Evolutionary conservation across 2,329 filamentous ascomycete species (phyloP), one percentile per base, ranked within the genome.

Genomic region (Fusarium oligoseptatum): DNA sequence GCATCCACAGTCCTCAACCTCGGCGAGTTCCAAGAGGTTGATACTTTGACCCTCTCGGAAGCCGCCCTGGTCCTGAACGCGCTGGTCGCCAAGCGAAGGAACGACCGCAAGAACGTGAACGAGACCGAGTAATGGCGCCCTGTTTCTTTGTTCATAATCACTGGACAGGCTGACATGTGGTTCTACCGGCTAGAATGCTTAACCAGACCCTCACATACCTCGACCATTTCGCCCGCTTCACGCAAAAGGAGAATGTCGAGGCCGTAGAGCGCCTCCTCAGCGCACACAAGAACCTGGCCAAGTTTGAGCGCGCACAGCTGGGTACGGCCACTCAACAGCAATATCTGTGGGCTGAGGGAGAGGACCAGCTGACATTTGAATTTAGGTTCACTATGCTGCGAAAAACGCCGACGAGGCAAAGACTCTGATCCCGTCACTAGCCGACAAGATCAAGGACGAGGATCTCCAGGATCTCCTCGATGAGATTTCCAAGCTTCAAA

Each of bases 141-240:
- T 11, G 34, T 17, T n/a, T 43, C 15, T 22, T 12, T 50, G 3
- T 8, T 48, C 4, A 48, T 14, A 15, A 48, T 22, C 20, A 48
- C 6, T n/a, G 34, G 29, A 41, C 8, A 27, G 27, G 45, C 27
- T 27, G 27, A 17, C 48, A 48, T 66, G 56, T 68, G 14, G 22
- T 60, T 63, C 10, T 60, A 27, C 43, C 48, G 4, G 34, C 32
- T 65, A 93, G 91, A 80, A 95, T 95, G 83, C 89, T 98, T 66
- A 92, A 91, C 73, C 95, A 97, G 83, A 98, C 96, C 29, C 89
- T 95, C 75, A 94, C 95, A 81, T 98, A 99, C 84, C 91, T 98
- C 64, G 95, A 98, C 79, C 92, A 95, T 73, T 99, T 99, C 84
- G 93, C 95, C 20, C 94, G 97, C 39, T 98, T 98, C 89, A 97